Percentiles rank a stretch among this genome's conserved stretches.
phyloP scores from a whole-genome alignment of 345 rosid genomes.

The Durio zibethinus region DNA sequence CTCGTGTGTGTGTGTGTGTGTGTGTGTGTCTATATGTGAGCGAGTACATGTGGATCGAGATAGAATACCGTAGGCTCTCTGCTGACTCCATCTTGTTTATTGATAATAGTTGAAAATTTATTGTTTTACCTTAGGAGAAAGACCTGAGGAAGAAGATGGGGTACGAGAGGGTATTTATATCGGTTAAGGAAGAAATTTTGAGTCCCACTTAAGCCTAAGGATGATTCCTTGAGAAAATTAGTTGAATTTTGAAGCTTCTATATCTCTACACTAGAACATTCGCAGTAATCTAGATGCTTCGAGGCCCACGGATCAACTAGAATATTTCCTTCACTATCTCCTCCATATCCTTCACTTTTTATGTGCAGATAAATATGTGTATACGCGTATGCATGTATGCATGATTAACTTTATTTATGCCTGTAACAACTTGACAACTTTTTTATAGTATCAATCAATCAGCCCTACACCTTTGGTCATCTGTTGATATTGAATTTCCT shows the following conservation, averaged over 20 bases:
- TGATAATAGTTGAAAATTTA: neutral
- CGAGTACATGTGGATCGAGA: conserved; percentile 18
- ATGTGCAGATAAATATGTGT: no score
- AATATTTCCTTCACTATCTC: conserved; percentile 12
- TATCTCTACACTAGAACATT: conserved; percentile 8
- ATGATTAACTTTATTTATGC: neutral
- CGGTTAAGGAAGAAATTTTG: neutral
- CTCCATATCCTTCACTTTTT: neutral
- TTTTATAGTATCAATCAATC: neutral
- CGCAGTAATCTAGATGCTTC: conserved; percentile 25
- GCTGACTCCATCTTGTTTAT: conserved; percentile 9
- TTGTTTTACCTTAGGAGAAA: neutral
- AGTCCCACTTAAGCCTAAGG: conserved; percentile 18
- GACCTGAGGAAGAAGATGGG: conserved; percentile 24
- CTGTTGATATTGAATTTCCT: neutral
- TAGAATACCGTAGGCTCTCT: conserved; percentile 42
- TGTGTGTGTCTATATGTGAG: neutral
- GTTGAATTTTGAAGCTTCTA: conserved; percentile 13
- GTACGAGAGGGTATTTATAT: conserved; percentile 33
- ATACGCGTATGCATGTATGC: no score
- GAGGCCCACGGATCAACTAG: conserved; percentile 23
- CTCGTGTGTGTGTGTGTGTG: neutral
- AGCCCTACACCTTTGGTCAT: neutral
- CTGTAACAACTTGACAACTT: neutral
- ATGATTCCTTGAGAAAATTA: conserved; percentile 16